Conservation (phyloP, 1,284 basidiomycete genomes). For the Ceratorhiza oryzae-sativae region DNA sequence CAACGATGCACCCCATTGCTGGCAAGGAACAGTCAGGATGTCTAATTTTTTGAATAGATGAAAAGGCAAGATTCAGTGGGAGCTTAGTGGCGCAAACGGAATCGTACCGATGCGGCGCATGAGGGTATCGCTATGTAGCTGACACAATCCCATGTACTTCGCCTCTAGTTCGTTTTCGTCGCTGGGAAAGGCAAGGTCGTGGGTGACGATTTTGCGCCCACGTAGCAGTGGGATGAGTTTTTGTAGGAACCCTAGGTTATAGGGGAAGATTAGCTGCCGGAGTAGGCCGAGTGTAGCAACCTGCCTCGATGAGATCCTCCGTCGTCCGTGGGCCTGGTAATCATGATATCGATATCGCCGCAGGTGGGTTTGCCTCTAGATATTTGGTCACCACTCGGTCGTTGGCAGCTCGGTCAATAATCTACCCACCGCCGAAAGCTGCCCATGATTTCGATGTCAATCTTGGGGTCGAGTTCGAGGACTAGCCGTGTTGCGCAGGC, state of each 20-base stretch:
- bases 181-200: constrained; percentile 76
- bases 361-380: constrained; percentile 74
- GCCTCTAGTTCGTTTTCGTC: constrained; percentile 72
- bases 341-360: constrained; percentile 89
- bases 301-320: constrained; percentile 75
- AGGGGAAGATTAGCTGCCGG: constrained; percentile 17
- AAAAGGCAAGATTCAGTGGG: background rate
- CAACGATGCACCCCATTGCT: constrained; percentile 79
- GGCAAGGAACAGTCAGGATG: constrained; percentile 79
- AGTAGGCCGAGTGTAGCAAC: constrained; percentile 39
- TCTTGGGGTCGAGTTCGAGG: constrained; percentile 68
- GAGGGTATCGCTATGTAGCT: constrained; percentile 52
- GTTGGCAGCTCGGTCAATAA: constrained; percentile 20
- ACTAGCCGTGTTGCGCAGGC: constrained; percentile 56
- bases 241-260: constrained; percentile 61
- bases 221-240: constrained; percentile 67
- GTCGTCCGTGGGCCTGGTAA: constrained; percentile 76
- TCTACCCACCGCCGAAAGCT: constrained; percentile 75
- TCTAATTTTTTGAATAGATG: constrained; percentile 51
- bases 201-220: constrained; percentile 67
- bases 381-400: background rate
- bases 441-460: constrained; percentile 88
- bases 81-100: background rate
- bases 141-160: constrained; percentile 82
- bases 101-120: constrained; percentile 77